These are phyloP conservation scores for Talaromyces marneffei DNA, from an alignment of 2,329 filamentous ascomycete genomes.

Conservation along the genomic window DNA sequence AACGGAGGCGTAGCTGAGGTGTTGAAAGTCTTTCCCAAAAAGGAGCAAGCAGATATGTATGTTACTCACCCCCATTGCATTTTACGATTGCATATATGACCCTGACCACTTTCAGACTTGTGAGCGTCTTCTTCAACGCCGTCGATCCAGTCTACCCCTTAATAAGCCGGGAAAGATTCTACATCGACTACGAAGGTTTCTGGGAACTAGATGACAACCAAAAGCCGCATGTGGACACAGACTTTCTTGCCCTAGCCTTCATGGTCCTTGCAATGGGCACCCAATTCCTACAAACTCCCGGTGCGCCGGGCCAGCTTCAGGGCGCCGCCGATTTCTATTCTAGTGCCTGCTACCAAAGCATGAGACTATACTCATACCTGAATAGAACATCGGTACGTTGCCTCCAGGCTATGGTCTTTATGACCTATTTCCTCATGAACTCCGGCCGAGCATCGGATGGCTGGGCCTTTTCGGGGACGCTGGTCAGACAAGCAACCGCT, in stretches of 20 bases:
- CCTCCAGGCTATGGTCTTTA: slow-evolving; percentile 15
- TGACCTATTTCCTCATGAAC: slow-evolving; percentile 15
- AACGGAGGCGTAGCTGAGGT: slow-evolving; percentile 14
- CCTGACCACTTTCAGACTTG: slow-evolving; percentile 5
- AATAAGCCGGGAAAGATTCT: slow-evolving; percentile 10
- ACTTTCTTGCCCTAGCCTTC: slow-evolving; percentile 15
- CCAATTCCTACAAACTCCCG: slow-evolving; percentile 11
- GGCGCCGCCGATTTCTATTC: slow-evolving; percentile 14
- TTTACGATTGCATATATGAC: neutral
- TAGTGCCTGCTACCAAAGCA: slow-evolving; percentile 14
- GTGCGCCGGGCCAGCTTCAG: neutral
- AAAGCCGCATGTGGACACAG: slow-evolving; percentile 8
- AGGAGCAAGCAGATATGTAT: slow-evolving; percentile 16
- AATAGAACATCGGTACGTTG: slow-evolving; percentile 13
- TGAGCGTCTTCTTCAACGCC: slow-evolving; percentile 13
- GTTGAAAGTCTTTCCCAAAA: slow-evolving; percentile 9
- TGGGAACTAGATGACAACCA: slow-evolving; percentile 9
- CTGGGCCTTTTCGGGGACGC: slow-evolving; percentile 14
- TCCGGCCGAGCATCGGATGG: slow-evolving; percentile 13
- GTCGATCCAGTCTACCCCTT: slow-evolving; percentile 15
- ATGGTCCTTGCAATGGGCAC: slow-evolving; percentile 16
- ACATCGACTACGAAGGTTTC: slow-evolving; percentile 13
- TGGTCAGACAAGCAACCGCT: slow-evolving; percentile 14
- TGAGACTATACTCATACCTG: slow-evolving; percentile 14
- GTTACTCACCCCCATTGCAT: neutral